Evolutionary conservation across 345 rosid species (phyloP), one percentile per base, ranked within the genome.

Genomic region (Brassica rapa): DNA sequence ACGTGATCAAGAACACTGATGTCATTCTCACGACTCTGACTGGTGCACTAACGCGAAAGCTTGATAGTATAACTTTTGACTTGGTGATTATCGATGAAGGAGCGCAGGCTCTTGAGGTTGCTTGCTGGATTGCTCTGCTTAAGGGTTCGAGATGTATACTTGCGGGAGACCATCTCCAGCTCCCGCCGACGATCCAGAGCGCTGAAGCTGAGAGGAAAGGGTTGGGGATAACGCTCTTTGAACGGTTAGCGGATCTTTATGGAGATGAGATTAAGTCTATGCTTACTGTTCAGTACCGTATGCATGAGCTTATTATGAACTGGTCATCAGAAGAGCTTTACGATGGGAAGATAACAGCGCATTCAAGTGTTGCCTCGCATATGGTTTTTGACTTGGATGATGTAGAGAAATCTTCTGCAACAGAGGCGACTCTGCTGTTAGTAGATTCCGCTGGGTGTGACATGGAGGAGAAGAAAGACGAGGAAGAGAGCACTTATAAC

Each of bases 391-490:
- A 94, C 85, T 88, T 93, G 33, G 99, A 87, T 56, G 86, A 86
- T 72, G 93, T 88, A 23, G 80, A 79, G 72, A 87, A 74, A 82
- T 80, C 96, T 56, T 79, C 89, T 75, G 86, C 96, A 62, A 92
- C 99, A 27, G 97, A 93, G 83, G 82, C 97, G 6, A 89, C 96
- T 75, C 89, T 94, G 56, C 87, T 94, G 61, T 91, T 94, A 43
- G 79, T 94, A 32, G 98, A 94, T 85, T 87, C 63, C 1, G 97
- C 97, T 62, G 98, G 98, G 90, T 93, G 99, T 77, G 97, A 93
- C 79, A 95, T 93, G 98, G 99, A 95, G 72, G 98, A 91, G 86
- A 91, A 91, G 89, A 91, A 95, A 87, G 99, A 93, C 75, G 99
- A 95, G 80, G 99, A 95, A 85, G 98, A 93, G 62, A 93, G 99